These are phyloP conservation scores for Westerdykella ornata DNA, from an alignment of 2,329 filamentous ascomycete genomes.

Conservation along the genomic window DNA sequence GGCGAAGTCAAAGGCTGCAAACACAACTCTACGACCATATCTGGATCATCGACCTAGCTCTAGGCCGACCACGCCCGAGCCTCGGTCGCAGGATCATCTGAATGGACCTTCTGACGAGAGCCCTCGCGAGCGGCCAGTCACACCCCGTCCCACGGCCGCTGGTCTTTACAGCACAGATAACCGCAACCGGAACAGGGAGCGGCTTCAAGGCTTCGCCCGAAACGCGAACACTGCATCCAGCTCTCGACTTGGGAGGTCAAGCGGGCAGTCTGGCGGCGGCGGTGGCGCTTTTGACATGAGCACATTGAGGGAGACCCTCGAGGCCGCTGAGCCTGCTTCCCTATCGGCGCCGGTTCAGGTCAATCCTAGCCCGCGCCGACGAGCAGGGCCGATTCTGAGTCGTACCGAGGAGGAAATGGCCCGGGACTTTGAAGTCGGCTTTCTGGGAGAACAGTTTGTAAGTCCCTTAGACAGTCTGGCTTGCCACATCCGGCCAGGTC, in stretches of 20 bases:
- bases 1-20: constrained; percentile 1
- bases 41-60: not conserved
- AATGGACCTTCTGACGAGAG: not conserved
- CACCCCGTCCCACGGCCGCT: not conserved
- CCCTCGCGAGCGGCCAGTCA: not conserved
- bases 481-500: constrained; percentile 1
- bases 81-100: not conserved
- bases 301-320: constrained; percentile 1
- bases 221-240: not conserved
- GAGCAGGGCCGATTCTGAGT: constrained; percentile 1
- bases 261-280: not conserved
- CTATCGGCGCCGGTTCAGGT: not conserved
- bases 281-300: constrained; percentile 3
- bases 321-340: constrained; percentile 1
- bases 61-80: not conserved
- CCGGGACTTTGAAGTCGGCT: constrained; percentile 8
- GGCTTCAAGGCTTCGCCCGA: constrained; percentile 1
- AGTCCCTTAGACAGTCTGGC: constrained; percentile 1
- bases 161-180: constrained; percentile 1
- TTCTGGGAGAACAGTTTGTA: constrained; percentile 8
- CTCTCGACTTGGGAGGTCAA: not conserved
- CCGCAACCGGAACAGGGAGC: constrained; percentile 1
- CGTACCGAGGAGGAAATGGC: constrained; percentile 6
- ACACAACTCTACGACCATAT: constrained; percentile 1
- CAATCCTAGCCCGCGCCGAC: not conserved